A percentile compares a stretch with the other conserved stretches of the same genome.
phyloP scores from a whole-genome alignment of 768 basidiomycete genomes.

The Pleurotus tuoliensis region DNA sequence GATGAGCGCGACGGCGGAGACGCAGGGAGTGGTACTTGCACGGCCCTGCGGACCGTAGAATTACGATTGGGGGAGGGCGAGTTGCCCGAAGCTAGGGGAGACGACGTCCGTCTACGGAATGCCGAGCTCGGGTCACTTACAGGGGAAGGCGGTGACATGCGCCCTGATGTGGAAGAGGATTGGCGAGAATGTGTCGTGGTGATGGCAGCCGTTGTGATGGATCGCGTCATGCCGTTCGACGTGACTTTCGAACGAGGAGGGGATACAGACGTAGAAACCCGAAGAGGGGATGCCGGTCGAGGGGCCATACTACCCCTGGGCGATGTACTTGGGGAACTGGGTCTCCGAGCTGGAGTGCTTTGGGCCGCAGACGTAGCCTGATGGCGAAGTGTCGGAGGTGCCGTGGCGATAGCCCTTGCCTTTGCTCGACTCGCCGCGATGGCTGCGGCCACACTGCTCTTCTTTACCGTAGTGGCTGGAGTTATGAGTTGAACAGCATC shows the following conservation, averaged over 20 bases:
- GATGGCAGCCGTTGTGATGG: conserved; percentile 33
- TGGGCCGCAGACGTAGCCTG: conserved; percentile 65
- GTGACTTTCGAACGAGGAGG: conserved; percentile 39
- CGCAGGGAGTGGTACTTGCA: conserved; percentile 32
- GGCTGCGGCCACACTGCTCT: conserved; percentile 78
- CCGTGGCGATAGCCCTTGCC: conserved; percentile 77
- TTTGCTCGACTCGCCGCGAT: conserved; percentile 90
- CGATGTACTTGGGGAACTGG: conserved; percentile 38
- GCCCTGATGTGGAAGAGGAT: conserved; percentile 30
- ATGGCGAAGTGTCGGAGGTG: conserved; percentile 76
- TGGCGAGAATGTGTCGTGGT: conserved; percentile 35
- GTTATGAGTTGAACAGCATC: conserved; percentile 35
- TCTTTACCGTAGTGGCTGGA: conserved; percentile 64
- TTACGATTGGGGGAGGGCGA: conserved; percentile 26
- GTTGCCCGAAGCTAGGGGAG: conserved; percentile 35
- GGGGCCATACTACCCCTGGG: conserved; percentile 29
- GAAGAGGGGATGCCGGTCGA: conserved; percentile 46
- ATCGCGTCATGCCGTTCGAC: conserved; percentile 37
- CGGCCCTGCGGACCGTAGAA: conserved; percentile 33
- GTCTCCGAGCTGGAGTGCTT: conserved; percentile 37
- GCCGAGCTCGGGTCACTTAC: conserved; percentile 28
- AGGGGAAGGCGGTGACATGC: conserved; percentile 39
- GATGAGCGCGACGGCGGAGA: conserved; percentile 33
- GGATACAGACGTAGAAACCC: conserved; percentile 44
- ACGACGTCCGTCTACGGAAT: conserved; percentile 43